A percentile compares a stretch with the other conserved stretches of the same genome.
phyloP scores from a whole-genome alignment of 1,139 yeast species.

The Suhomyces wounanorum region DNA sequence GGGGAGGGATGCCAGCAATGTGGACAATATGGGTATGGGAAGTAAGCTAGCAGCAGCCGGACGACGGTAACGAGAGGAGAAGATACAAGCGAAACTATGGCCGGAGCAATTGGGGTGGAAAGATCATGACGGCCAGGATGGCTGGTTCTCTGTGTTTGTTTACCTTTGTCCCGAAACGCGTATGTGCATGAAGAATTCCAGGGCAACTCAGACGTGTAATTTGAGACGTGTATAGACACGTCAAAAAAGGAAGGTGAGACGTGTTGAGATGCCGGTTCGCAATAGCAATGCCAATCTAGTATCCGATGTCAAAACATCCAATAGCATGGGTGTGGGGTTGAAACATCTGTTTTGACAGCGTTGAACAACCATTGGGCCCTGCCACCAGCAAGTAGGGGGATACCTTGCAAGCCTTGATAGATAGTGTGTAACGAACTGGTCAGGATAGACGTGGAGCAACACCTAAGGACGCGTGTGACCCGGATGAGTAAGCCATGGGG shows the following conservation, averaged over 20 bases:
- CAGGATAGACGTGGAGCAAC: not conserved
- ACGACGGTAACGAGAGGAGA: not conserved
- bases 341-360: not conserved
- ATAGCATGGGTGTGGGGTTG: not conserved
- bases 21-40: constrained; percentile 1
- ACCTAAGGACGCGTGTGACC: not conserved
- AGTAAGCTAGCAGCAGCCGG: not conserved
- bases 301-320: not conserved
- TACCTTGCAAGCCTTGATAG: too few relatives aligned
- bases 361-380: not conserved
- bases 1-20: not conserved
- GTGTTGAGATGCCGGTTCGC: constrained; percentile 6
- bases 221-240: constrained; percentile 6
- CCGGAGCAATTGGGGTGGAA: not conserved
- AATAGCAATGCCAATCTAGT: constrained; percentile 1
- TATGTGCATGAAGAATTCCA: constrained; percentile 4
- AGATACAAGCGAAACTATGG: too few relatives aligned
- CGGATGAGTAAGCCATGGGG: not conserved
- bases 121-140: not conserved
- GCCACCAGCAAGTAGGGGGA: not conserved
- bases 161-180: constrained; percentile 9
- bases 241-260: constrained; percentile 3
- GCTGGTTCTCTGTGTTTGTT: constrained; percentile 10
- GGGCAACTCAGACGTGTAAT: constrained; percentile 10
- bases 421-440: not conserved